These are phyloP conservation scores for Dorcoceras hygrometricum DNA, from an alignment of 257 asterid species.

Conservation along the genomic window DNA sequence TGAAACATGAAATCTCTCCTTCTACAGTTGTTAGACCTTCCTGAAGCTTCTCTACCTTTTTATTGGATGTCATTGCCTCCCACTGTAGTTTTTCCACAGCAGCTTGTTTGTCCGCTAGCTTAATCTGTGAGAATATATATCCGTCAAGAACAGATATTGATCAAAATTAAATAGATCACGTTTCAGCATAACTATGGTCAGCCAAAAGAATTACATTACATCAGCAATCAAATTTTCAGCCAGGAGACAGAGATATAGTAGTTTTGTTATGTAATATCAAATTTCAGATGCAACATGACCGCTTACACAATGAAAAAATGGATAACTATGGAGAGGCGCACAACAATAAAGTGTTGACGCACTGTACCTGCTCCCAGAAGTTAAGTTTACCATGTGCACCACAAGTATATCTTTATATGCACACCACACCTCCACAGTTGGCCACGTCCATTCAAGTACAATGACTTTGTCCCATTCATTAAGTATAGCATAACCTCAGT, in stretches of 20 bases:
- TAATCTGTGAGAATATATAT: conserved; percentile 42
- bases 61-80: conserved; percentile 75
- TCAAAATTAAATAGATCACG: neutral
- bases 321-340: neutral
- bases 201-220: neutral
- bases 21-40: conserved; percentile 57
- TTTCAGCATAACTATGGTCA: neutral
- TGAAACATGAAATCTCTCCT: conserved; percentile 64
- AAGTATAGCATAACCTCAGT: neutral
- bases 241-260: too few relatives aligned
- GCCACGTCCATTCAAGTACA: neutral
- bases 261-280: too few relatives aligned
- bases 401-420: too few relatives aligned
- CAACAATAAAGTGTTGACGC: neutral
- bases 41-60: conserved; percentile 71
- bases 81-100: conserved; percentile 90
- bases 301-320: neutral
- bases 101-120: conserved; percentile 97
- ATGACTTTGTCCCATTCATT: neutral
- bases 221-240: neutral
- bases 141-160: neutral
- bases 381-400: neutral
- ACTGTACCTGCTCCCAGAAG: neutral
- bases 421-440: neutral
- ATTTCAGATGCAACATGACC: neutral